Base-by-base conservation (phyloP, 2,329 filamentous ascomycete species). In the Colletotrichum nymphaeae region DNA sequence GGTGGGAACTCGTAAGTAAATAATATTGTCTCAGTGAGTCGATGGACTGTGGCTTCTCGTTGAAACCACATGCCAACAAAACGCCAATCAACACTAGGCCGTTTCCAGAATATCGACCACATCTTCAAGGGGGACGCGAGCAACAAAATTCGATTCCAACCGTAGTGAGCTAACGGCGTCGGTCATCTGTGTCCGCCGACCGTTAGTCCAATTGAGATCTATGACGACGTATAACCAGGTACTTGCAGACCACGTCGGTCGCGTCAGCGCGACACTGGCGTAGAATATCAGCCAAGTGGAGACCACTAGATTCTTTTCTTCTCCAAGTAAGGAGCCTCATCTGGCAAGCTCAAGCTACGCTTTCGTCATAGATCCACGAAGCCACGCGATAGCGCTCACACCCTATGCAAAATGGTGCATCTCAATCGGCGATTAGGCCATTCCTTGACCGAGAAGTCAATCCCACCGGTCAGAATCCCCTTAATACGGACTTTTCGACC, bases 281-380 rank as follows among this genome's bases (percentile, higher is more conserved):
- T 57, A n/a, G 22, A 14, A 59, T 37, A 7, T 22, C 58, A 60
- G 28, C 55, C 35, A 35, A 56, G 67, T 72, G 70, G 70, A 32
- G 22, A 28, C 42, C 4, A 16, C 26, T 11, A 28, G 24, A 49
- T 22, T 22, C 8, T 63, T 35, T 37, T 37, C 62, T 55, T 64
- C 19, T 55, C 12, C 24, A 32, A 55, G 53, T 26, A 49, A 62
- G 8, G 56, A 73, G 67, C 66, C 55, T 65, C 55, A 65, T 62
- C 32, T 60, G n/a, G 28, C 35, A 66, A 37, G 57, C 14, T 42
- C 9, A 70, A 37, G 55, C 26, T 28, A 60, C 42, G 57, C 49
- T 73, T 73, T 71, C 71, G 71, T 73, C 71, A 73, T 73, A 71
- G 71, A 73, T 65, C 35, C 62, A 73, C 42, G 28, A 42, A n/a